These are phyloP conservation scores for Streptanthus diversifolius DNA, from an alignment of 345 rosid species.

Conservation along the genomic window DNA sequence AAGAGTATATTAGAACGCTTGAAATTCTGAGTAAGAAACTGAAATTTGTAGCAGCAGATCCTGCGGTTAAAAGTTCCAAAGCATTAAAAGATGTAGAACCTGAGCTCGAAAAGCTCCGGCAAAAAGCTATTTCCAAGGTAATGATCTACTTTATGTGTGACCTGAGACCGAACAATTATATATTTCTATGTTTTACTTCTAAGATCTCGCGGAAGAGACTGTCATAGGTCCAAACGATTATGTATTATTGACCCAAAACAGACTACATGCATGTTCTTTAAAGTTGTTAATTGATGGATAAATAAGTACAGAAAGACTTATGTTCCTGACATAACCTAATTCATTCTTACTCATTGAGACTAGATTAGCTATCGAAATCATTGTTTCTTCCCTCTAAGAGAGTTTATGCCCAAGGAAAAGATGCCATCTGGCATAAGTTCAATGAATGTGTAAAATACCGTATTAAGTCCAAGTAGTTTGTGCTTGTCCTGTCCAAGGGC, in stretches of 20 bases:
- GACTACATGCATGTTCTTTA: neutral
- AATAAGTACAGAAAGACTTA: neutral
- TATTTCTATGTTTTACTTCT: constrained; percentile 10
- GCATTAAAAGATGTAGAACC: constrained; percentile 96
- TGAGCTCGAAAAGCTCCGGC: constrained; percentile 94
- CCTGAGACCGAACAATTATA: neutral
- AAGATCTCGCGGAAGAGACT: neutral
- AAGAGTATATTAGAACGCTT: constrained; percentile 83
- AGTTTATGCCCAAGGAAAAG: neutral
- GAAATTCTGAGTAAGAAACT: constrained; percentile 92
- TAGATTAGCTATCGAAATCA: neutral
- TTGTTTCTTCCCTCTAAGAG: constrained; percentile 13
- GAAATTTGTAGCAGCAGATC: constrained; percentile 76
- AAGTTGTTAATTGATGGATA: neutral
- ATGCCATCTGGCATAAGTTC: constrained; percentile 1
- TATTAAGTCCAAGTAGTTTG: neutral
- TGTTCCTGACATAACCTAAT: neutral
- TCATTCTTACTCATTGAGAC: neutral
- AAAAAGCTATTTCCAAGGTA: constrained; percentile 95
- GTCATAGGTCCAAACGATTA: constrained; percentile 1
- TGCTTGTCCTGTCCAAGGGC: constrained; percentile 1
- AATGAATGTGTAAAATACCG: neutral
- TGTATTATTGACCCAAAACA: neutral
- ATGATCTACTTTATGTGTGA: constrained; percentile 11
- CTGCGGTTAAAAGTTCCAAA: constrained; percentile 71